These are phyloP conservation scores for Coleophoma crateriformis DNA, from an alignment of 2,329 filamentous ascomycete genomes.

Conservation along the genomic window DNA sequence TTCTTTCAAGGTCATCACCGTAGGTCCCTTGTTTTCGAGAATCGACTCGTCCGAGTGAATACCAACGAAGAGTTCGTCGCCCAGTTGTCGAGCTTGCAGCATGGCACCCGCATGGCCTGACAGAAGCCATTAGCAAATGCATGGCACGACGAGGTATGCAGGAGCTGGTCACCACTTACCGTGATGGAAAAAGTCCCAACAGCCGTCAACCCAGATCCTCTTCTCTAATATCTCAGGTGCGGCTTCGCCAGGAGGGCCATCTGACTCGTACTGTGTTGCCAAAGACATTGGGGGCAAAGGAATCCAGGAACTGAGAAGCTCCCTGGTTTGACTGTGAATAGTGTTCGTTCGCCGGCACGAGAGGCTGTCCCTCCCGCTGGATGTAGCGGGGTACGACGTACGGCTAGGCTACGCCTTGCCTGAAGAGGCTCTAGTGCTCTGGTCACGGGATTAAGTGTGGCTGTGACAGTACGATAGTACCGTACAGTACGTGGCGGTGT, in stretches of 20 bases:
- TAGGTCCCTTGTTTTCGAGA: slow-evolving; percentile 93
- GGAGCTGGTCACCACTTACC: slow-evolving; percentile 43
- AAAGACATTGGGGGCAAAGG: slow-evolving; percentile 2
- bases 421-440: no score
- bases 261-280: slow-evolving; percentile 10
- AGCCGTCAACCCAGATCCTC: slow-evolving; percentile 96
- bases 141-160: neutral
- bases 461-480: no score
- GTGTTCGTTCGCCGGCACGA: no score
- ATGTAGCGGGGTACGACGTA: no score
- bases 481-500: no score
- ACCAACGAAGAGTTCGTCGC: slow-evolving; percentile 82
- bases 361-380: no score
- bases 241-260: slow-evolving; percentile 20
- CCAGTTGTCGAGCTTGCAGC: slow-evolving; percentile 89
- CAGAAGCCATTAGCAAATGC: slow-evolving; percentile 1
- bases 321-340: no score
- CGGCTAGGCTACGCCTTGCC: no score
- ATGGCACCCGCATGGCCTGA: slow-evolving; percentile 92
- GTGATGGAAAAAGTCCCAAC: slow-evolving; percentile 99
- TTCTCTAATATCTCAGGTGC: slow-evolving; percentile 42
- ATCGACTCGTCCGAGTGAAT: slow-evolving; percentile 96
- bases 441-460: no score
- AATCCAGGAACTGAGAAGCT: no score
- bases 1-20: slow-evolving; percentile 91